Conservation (phyloP, 768 basidiomycete genomes). For the Grammothele lineata region DNA sequence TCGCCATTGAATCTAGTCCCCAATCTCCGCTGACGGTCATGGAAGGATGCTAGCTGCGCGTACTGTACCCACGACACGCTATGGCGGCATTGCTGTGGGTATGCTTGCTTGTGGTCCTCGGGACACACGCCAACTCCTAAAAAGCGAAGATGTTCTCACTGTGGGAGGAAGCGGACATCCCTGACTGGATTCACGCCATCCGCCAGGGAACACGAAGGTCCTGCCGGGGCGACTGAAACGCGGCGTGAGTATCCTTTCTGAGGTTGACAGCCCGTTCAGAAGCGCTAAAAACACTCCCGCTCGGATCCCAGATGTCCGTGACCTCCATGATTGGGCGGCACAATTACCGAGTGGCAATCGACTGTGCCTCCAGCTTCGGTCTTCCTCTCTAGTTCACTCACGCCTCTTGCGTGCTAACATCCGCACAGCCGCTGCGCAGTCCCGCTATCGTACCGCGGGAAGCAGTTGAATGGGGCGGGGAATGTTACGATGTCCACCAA, state of each 20-base stretch:
- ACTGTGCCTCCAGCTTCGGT: too few relatives aligned
- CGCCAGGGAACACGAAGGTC: slow-evolving; percentile 8
- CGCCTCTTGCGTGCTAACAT: slow-evolving; percentile 3
- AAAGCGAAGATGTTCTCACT: neutral
- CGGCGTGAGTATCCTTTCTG: slow-evolving; percentile 7
- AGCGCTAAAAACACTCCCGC: slow-evolving; percentile 14
- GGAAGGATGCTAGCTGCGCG: neutral
- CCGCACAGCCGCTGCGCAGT: slow-evolving; percentile 15
- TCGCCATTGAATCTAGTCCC: too few relatives aligned
- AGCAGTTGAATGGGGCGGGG: neutral
- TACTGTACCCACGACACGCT: neutral
- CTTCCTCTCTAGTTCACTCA: slow-evolving; percentile 11
- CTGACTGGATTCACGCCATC: slow-evolving; percentile 1
- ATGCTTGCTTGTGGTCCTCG: neutral
- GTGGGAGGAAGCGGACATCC: neutral
- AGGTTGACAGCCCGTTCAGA: neutral
- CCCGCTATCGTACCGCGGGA: slow-evolving; percentile 4
- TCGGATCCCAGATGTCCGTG: too few relatives aligned
- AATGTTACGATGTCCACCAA: too few relatives aligned
- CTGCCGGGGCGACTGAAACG: slow-evolving; percentile 4
- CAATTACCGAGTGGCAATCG: too few relatives aligned
- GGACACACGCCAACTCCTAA: too few relatives aligned
- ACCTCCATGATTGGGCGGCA: too few relatives aligned
- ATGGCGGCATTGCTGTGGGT: neutral
- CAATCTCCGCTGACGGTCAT: neutral